Evolutionary conservation across 768 basidiomycete genomes (phyloP).

Genomic region (Russula foetens): DNA sequence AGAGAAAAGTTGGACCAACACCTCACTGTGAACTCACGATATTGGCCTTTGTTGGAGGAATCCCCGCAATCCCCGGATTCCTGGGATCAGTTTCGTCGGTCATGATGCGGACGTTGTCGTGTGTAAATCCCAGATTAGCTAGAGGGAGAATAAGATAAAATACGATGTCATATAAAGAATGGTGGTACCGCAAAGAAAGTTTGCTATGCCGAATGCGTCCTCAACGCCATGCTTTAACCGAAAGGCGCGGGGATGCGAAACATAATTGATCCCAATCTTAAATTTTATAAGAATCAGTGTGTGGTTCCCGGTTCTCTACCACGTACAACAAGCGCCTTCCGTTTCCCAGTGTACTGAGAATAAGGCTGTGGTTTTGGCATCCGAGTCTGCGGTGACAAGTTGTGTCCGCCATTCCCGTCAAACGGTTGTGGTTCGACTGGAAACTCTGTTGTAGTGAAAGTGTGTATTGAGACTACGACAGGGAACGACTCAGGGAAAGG

Average conservation of each 20-base stretch:
- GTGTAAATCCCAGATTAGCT: background rate
- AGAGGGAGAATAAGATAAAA: background rate
- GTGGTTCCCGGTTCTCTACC: too few relatives aligned
- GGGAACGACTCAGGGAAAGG: background rate
- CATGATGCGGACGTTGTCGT: background rate
- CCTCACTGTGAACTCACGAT: background rate
- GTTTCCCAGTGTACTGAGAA: background rate
- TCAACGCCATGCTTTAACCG: background rate
- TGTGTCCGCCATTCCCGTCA: background rate
- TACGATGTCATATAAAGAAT: background rate
- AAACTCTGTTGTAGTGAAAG: background rate
- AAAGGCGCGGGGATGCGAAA: background rate
- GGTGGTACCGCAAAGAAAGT: background rate
- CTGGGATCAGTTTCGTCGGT: background rate
- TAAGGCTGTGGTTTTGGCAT: background rate
- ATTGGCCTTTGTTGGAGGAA: background rate
- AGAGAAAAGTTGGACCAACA: background rate
- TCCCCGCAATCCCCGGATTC: too few relatives aligned
- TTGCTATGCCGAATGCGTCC: background rate
- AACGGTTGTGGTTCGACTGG: background rate
- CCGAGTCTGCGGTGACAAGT: background rate
- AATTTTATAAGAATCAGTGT: background rate
- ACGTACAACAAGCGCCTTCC: background rate
- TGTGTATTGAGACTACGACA: background rate
- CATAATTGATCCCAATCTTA: constrained; percentile 4